A percentile compares a stretch with the other conserved stretches of the same genome.
These are phyloP conservation scores for Plasmodium malariae DNA, from an alignment of 169 alveolate species.

Conservation along the genomic window DNA sequence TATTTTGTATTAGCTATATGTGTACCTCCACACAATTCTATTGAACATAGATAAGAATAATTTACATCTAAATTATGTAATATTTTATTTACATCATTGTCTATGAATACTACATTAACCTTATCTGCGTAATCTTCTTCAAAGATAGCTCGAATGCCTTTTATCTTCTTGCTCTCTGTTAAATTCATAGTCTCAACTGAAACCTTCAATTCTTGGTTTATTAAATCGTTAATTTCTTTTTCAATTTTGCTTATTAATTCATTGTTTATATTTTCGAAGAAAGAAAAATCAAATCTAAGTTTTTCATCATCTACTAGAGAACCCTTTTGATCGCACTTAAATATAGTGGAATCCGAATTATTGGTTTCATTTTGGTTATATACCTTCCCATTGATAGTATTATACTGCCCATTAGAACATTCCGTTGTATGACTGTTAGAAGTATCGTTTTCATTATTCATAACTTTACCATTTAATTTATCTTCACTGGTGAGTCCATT, in stretches of 20 bases:
- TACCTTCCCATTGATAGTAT: background rate
- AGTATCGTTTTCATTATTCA: background rate
- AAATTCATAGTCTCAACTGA: constrained; percentile 80
- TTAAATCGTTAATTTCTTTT: constrained; percentile 79
- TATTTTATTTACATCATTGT: constrained; percentile 81
- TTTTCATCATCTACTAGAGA: constrained; percentile 90
- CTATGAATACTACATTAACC: constrained; percentile 93
- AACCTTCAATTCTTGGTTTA: constrained; percentile 81
- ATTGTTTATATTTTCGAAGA: constrained; percentile 80
- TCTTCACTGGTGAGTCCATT: background rate
- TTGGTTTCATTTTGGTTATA: background rate
- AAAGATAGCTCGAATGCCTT: constrained; percentile 90
- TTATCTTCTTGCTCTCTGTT: constrained; percentile 84
- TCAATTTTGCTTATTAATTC: constrained; percentile 83
- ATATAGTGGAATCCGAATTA: constrained; percentile 14
- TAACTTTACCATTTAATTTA: background rate
- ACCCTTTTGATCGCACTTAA: constrained; percentile 89
- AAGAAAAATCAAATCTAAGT: constrained; percentile 90
- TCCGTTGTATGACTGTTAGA: too few species aligned
- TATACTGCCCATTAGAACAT: background rate
- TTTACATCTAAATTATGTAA: constrained; percentile 65
- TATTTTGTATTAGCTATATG: constrained; percentile 88
- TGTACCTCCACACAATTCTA: constrained; percentile 95
- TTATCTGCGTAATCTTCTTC: constrained; percentile 94
- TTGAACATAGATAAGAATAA: constrained; percentile 82